Percentiles rank a stretch among this genome's conserved stretches.
Evolutionary conservation across 306 rosid species (phyloP).

Genomic region (Cicer cuneatum): DNA sequence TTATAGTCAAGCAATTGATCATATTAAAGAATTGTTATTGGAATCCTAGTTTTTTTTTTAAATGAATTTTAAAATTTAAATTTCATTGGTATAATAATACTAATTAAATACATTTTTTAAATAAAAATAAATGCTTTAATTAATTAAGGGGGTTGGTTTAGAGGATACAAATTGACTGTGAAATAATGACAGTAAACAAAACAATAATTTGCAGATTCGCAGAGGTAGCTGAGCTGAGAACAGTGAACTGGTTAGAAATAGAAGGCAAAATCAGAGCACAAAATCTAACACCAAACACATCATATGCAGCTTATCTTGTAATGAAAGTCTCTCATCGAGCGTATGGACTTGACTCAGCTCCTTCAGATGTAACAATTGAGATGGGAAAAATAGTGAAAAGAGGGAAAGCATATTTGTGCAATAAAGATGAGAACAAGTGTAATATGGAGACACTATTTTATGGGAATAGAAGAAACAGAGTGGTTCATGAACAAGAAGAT

Average conservation of each 20-base stretch:
- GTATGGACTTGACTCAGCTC: slow-evolving; percentile 56
- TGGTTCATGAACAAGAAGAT: not conserved
- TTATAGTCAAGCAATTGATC: too few relatives aligned
- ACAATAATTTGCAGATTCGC: slow-evolving; percentile 49
- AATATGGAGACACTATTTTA: slow-evolving; percentile 51
- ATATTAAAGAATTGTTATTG: too few relatives aligned
- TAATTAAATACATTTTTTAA: too few relatives aligned
- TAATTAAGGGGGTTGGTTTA: too few relatives aligned
- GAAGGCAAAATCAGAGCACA: slow-evolving; percentile 53
- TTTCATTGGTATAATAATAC: too few relatives aligned
- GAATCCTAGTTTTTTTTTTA: too few relatives aligned
- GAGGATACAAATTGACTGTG: too few relatives aligned
- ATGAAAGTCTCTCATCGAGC: slow-evolving; percentile 54
- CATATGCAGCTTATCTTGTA: slow-evolving; percentile 60
- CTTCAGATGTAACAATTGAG: slow-evolving; percentile 47
- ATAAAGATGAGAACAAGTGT: slow-evolving; percentile 36
- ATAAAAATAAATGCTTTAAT: too few relatives aligned
- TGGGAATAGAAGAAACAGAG: slow-evolving; percentile 42
- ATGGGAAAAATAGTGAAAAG: slow-evolving; percentile 41
- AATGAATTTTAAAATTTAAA: too few relatives aligned
- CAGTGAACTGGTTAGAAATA: slow-evolving; percentile 63
- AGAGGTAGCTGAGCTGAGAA: slow-evolving; percentile 60
- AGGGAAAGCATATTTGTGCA: slow-evolving; percentile 44
- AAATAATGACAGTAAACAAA: not conserved
- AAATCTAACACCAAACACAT: slow-evolving; percentile 54